phyloP scores from a whole-genome alignment of 805 yeast genomes.

The Ogataea pilisensis region DNA sequence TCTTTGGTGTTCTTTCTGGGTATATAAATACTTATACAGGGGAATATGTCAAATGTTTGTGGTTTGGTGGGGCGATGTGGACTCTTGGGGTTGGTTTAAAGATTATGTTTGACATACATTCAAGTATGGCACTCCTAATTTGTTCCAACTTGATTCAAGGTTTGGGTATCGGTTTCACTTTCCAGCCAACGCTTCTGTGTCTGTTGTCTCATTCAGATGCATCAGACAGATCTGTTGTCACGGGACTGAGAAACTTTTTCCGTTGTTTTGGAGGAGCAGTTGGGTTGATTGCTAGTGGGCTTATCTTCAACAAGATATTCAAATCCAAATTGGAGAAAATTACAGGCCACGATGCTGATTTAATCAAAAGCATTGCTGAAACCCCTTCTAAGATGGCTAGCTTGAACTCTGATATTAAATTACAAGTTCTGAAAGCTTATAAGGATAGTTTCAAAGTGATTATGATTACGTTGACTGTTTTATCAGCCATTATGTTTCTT shows the following conservation, averaged over 20 bases:
- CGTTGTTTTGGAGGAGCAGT: slow-evolving; percentile 54
- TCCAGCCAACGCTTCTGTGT: slow-evolving; percentile 50
- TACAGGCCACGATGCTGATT: background rate
- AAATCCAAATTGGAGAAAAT: slow-evolving; percentile 1
- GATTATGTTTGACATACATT: slow-evolving; percentile 27
- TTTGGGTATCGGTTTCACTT: slow-evolving; percentile 42
- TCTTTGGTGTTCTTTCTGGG: slow-evolving; percentile 42
- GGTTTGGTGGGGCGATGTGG: slow-evolving; percentile 35
- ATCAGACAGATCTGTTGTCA: slow-evolving; percentile 50
- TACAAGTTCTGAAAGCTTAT: slow-evolving; percentile 8
- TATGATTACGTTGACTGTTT: slow-evolving; percentile 13
- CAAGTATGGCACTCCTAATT: slow-evolving; percentile 31
- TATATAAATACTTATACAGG: slow-evolving; percentile 37
- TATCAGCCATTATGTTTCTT: slow-evolving; percentile 15
- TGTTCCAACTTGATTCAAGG: slow-evolving; percentile 36
- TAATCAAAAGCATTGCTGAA: slow-evolving; percentile 1
- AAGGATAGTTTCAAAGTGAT: slow-evolving; percentile 8
- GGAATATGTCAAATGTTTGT: slow-evolving; percentile 31
- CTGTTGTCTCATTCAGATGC: slow-evolving; percentile 43
- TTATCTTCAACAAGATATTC: slow-evolving; percentile 11
- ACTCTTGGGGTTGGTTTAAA: slow-evolving; percentile 36
- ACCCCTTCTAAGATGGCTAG: slow-evolving; percentile 3
- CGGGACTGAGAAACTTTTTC: slow-evolving; percentile 47
- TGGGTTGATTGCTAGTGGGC: slow-evolving; percentile 35
- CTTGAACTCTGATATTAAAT: background rate